Evolutionary conservation across 768 basidiomycete species (phyloP).

Genomic region (Crucibulum laeve): DNA sequence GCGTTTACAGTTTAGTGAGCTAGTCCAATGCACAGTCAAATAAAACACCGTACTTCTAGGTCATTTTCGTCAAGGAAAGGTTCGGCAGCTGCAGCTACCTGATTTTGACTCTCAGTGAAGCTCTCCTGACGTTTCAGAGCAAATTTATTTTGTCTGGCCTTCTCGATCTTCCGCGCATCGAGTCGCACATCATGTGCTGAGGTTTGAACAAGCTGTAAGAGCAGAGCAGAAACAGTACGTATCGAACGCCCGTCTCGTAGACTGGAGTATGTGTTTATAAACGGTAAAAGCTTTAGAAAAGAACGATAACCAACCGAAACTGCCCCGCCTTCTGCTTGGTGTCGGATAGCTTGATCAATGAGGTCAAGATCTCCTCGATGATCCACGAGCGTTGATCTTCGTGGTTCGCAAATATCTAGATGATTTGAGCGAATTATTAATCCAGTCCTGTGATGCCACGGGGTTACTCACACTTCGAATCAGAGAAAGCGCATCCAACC

Average conservation of each 20-base stretch:
- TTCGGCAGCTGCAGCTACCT: constrained; percentile 22
- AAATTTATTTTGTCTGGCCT: constrained; percentile 55
- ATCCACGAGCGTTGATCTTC: constrained; percentile 93
- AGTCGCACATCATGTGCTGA: constrained; percentile 84
- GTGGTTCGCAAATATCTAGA: constrained; percentile 86
- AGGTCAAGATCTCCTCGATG: constrained; percentile 93
- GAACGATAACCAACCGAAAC: constrained; percentile 57
- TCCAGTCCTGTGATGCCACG: not conserved
- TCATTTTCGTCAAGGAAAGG: constrained; percentile 67
- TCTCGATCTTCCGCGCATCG: constrained; percentile 59
- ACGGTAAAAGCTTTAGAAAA: not conserved
- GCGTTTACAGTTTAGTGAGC: constrained; percentile 2
- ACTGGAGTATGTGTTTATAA: constrained; percentile 33
- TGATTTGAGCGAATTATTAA: constrained; percentile 1
- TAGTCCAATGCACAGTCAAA: not conserved
- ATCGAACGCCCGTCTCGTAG: constrained; percentile 89
- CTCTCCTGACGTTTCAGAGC: constrained; percentile 65
- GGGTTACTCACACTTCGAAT: constrained; percentile 70
- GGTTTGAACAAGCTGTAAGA: constrained; percentile 95
- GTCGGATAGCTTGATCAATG: constrained; percentile 85
- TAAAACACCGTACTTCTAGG: constrained; percentile 39
- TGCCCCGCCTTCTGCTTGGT: constrained; percentile 87
- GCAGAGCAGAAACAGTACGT: constrained; percentile 86
- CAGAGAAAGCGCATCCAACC: constrained; percentile 77
- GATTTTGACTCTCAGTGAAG: constrained; percentile 39